Percentiles rank a stretch among this genome's conserved stretches.
phyloP scores from a whole-genome alignment of 352 stramenopile species.

The Phytophthora cactorum region DNA sequence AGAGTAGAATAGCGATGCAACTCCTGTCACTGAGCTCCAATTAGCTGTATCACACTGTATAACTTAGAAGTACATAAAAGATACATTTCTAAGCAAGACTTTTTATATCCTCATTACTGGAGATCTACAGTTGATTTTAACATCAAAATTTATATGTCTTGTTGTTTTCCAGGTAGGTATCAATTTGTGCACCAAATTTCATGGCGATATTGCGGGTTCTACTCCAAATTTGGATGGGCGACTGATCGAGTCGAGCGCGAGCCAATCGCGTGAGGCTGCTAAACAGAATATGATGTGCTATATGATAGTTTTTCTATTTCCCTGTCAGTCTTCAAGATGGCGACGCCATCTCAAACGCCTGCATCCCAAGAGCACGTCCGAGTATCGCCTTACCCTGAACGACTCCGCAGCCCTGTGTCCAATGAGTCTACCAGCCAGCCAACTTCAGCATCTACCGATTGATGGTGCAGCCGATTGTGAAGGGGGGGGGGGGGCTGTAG shows the following conservation, averaged over 20 bases:
- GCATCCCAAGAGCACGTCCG: not conserved
- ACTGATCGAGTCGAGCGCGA: not conserved
- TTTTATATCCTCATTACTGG: too few relatives aligned
- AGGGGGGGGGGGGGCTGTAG: not conserved
- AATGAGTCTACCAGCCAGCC: not conserved
- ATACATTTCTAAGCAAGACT: too few relatives aligned
- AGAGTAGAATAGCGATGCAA: too few relatives aligned
- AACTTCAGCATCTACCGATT: not conserved
- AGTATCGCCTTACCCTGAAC: not conserved
- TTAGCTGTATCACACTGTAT: too few relatives aligned
- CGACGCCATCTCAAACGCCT: not conserved
- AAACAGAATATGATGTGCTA: not conserved
- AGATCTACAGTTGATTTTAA: too few relatives aligned
- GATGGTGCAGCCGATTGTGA: not conserved
- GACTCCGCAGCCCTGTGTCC: not conserved
- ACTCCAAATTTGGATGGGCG: not conserved
- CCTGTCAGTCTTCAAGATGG: slow-evolving; percentile 1
- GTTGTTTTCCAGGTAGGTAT: too few relatives aligned
- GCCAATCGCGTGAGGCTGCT: not conserved
- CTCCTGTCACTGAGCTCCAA: too few relatives aligned
- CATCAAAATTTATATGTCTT: too few relatives aligned
- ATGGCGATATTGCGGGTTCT: not conserved
- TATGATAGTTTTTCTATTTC: not conserved
- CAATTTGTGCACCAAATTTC: too few relatives aligned
- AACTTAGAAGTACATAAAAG: too few relatives aligned